Evolutionary conservation across 2,329 filamentous ascomycete species (phyloP).

Genomic region (Blastomyces gilchristii): DNA sequence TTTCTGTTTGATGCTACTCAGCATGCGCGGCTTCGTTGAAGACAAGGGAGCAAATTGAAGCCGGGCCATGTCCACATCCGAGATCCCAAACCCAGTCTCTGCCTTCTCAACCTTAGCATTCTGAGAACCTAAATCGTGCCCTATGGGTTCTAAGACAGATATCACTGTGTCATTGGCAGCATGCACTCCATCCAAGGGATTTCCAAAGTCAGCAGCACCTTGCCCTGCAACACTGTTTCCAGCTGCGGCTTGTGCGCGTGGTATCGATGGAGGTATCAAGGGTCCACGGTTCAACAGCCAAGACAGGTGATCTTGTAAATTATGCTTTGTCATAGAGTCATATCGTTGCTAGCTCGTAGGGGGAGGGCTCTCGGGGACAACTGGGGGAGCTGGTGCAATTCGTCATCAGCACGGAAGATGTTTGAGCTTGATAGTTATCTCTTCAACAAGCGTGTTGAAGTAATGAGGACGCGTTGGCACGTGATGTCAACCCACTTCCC

Average conservation of each 20-base stretch:
- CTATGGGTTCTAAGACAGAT: conserved; percentile 10
- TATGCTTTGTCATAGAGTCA: conserved; percentile 41
- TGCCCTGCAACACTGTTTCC: conserved; percentile 10
- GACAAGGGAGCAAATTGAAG: conserved; percentile 34
- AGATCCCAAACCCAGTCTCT: conserved; percentile 21
- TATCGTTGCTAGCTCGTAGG: conserved; percentile 18
- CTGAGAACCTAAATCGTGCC: conserved; percentile 13
- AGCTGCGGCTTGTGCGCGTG: conserved; percentile 21
- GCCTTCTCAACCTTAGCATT: conserved; percentile 12
- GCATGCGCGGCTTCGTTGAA: conserved; percentile 31
- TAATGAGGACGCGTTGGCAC: conserved; percentile 11
- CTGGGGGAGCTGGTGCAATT: neutral
- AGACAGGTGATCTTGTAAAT: conserved; percentile 36
- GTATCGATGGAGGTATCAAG: conserved; percentile 25
- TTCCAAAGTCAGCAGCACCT: conserved; percentile 8
- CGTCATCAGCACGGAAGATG: neutral
- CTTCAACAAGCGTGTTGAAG: neutral
- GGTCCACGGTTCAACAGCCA: conserved; percentile 38
- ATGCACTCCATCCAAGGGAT: conserved; percentile 7
- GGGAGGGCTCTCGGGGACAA: neutral
- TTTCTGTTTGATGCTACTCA: conserved; percentile 24
- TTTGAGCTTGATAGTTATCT: neutral
- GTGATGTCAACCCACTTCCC: conserved; percentile 11
- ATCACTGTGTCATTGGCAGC: conserved; percentile 10
- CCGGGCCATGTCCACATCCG: conserved; percentile 34